These are phyloP conservation scores for Malassezia furfur DNA, from an alignment of 1,284 basidiomycete species.

Conservation along the genomic window DNA sequence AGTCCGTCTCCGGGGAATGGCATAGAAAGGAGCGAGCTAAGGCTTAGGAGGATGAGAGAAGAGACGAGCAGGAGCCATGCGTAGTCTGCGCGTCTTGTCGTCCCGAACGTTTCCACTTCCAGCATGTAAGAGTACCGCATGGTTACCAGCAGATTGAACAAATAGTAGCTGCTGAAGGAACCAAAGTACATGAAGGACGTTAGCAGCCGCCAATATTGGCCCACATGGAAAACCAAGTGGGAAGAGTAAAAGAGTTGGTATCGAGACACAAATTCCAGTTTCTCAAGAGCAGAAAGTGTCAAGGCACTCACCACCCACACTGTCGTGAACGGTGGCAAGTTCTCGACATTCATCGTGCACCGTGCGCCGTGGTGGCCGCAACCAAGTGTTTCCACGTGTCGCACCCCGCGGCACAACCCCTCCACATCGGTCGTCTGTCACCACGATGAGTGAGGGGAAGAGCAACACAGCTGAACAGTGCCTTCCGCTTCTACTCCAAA, in stretches of 20 bases:
- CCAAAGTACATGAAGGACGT: slow-evolving; percentile 97
- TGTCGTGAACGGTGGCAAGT: slow-evolving; percentile 38
- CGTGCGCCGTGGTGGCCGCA: not conserved
- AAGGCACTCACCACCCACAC: slow-evolving; percentile 31
- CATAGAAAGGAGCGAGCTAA: slow-evolving; percentile 48
- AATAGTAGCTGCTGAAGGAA: slow-evolving; percentile 78
- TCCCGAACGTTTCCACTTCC: slow-evolving; percentile 88
- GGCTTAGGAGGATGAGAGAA: slow-evolving; percentile 56
- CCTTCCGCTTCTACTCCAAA: slow-evolving; percentile 14
- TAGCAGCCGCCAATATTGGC: slow-evolving; percentile 71
- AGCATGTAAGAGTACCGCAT: slow-evolving; percentile 93
- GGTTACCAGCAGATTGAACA: slow-evolving; percentile 96
- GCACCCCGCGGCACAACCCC: not conserved
- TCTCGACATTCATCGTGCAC: slow-evolving; percentile 35
- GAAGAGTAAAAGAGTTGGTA: slow-evolving; percentile 42
- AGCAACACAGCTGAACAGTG: slow-evolving; percentile 1
- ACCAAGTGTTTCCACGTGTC: not conserved
- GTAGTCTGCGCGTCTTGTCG: slow-evolving; percentile 68
- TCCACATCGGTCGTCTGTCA: not conserved
- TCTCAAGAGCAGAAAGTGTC: slow-evolving; percentile 27
- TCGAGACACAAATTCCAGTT: slow-evolving; percentile 30
- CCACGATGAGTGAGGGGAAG: not conserved
- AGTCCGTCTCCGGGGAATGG: slow-evolving; percentile 27
- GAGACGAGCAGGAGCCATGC: slow-evolving; percentile 77
- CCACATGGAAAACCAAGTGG: slow-evolving; percentile 27